Percentiles rank a stretch among this genome's conserved stretches.
These are phyloP conservation scores for Ammopiptanthus mongolicus DNA, from an alignment of 306 rosid genomes.

Conservation along the genomic window DNA sequence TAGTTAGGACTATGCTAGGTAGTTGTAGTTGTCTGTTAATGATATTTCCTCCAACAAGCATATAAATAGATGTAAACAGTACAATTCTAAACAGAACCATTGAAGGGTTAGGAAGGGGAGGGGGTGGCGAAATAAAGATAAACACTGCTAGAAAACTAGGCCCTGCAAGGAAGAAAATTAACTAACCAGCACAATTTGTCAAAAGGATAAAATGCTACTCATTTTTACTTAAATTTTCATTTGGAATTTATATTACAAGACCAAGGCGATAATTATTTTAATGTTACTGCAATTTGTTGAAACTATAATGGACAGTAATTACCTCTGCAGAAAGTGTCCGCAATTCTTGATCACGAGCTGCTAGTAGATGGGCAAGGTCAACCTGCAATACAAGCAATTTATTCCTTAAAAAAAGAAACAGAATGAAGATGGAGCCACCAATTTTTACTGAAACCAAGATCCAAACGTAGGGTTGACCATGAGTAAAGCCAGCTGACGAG, in stretches of 20 bases:
- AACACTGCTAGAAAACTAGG: not conserved
- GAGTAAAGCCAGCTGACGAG: not conserved
- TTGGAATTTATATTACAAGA: not conserved
- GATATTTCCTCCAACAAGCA: not conserved
- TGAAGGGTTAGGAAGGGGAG: not conserved
- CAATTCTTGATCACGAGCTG: conserved; percentile 97
- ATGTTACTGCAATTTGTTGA: not conserved
- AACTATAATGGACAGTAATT: conserved; percentile 21
- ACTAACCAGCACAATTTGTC: not conserved
- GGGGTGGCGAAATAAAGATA: not conserved
- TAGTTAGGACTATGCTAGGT: not conserved
- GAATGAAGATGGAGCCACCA: not conserved
- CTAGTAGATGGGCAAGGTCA: conserved; percentile 96
- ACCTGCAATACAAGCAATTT: conserved; percentile 56
- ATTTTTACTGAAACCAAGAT: not conserved
- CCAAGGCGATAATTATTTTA: not conserved
- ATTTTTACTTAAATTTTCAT: not conserved
- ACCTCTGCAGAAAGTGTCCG: conserved; percentile 97
- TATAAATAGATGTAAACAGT: not conserved
- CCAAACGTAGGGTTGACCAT: not conserved
- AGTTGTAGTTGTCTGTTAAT: not conserved
- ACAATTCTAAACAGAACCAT: not conserved
- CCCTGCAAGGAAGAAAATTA: not conserved
- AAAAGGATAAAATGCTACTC: not conserved
- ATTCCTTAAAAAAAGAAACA: not conserved